Base-by-base conservation (phyloP, 169 alveolate genomes). In the Plasmodium gonderi region DNA sequence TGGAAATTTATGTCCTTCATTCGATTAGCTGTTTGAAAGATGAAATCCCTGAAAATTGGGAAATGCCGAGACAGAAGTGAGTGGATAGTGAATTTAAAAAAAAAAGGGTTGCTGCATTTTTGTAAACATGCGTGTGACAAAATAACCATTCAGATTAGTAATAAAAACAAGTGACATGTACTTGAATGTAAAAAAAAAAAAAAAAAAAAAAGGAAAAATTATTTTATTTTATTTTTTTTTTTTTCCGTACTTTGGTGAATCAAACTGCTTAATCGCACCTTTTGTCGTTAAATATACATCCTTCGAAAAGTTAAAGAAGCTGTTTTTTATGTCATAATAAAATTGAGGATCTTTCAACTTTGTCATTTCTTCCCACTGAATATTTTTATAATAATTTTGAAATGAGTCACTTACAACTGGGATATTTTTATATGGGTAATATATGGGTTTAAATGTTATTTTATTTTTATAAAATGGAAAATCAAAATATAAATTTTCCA, bases 401-500 rank as follows among this genome's bases (percentile, higher is more conserved):
- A 77, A 90, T 11, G 90, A 79, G 77, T 76, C 54, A 49, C 42
- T 47, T 68, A 90, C 44, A 67, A 90, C 74, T 78, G 67, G 74
- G 11, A 78, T 33, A 47, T 90, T 90, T 36, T 90, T 90, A 78
- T 90, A 90, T n/a, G 80, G 81, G 40, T 90, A 90, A 26, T 42
- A 68, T 17, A 90, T 49, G 14, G 94, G 94, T 77, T 90, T 76
- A 79, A 90, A 90, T 33, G 49, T 78, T n/a, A 90, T 79, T 45
- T 77, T 65, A 79, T 79, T 76, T 65, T 68, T 76, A 78, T 90
- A 17, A 67, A 64, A 77, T 44, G 94, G 91, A 49, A 90, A 67
- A 44, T 90, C 94, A 36, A 90, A 90, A 69, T 77, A 77, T 44
- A 90, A 47, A 90, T 90, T 90, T 90, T 90, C 94, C 51, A 90